Conservation (phyloP, 176 grass and related monocot species). For the Rhynchospora tenuis region DNA sequence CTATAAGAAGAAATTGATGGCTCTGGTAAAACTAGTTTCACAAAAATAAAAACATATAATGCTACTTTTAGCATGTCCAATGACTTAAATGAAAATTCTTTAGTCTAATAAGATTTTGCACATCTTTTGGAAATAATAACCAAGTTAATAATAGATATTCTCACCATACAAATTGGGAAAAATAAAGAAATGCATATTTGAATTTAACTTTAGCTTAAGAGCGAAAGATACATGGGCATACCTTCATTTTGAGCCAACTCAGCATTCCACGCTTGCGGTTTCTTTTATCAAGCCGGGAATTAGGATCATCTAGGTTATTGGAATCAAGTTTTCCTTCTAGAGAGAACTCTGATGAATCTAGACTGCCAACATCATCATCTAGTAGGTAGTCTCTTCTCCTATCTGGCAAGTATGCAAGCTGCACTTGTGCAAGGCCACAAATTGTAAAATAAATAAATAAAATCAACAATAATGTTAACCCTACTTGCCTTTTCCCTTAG, state of each 20-base stretch:
- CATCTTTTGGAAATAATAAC: neutral
- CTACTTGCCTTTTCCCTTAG: neutral
- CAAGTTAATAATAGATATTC: neutral
- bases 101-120: neutral
- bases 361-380: slow-evolving; percentile 69
- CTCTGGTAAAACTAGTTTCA: neutral
- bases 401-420: slow-evolving; percentile 98
- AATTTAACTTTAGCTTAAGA: neutral
- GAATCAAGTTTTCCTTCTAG: slow-evolving; percentile 59
- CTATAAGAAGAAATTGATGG: neutral
- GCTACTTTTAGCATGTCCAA: neutral
- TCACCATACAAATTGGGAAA: neutral
- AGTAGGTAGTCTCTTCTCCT: slow-evolving; percentile 60
- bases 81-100: neutral
- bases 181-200: neutral
- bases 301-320: slow-evolving; percentile 52
- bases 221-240: slow-evolving; percentile 22
- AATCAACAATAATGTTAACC: neutral
- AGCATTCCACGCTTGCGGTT: slow-evolving; percentile 86
- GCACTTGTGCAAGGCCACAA: slow-evolving; percentile 29
- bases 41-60: neutral
- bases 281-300: slow-evolving; percentile 61
- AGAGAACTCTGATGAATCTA: slow-evolving; percentile 79
- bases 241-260: slow-evolving; percentile 95
- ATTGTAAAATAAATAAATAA: neutral